Percentiles rank a stretch among this genome's conserved stretches.
These are phyloP conservation scores for Zoysia japonica DNA, from an alignment of 176 grass and related monocot species.

Conservation along the genomic window DNA sequence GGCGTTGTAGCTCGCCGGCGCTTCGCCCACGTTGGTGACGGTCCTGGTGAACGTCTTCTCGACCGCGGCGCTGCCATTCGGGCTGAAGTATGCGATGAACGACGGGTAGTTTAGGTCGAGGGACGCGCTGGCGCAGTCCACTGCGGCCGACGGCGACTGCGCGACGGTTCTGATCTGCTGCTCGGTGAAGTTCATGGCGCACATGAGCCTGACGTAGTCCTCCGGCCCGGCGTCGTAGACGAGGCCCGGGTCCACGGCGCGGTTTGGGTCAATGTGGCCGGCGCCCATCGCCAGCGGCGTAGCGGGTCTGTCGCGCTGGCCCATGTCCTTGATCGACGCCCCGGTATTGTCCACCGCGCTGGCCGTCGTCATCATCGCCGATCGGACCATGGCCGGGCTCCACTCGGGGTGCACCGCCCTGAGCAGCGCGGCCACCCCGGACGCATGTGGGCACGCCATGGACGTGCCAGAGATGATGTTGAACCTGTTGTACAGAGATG, in stretches of 20 bases:
- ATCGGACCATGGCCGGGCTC: constrained; percentile 70
- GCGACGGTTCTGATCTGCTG: constrained; percentile 66
- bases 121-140: constrained; percentile 53
- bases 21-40: constrained; percentile 63
- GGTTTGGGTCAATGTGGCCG: constrained; percentile 64
- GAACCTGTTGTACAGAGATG: constrained; percentile 47
- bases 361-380: constrained; percentile 84
- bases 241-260: constrained; percentile 65
- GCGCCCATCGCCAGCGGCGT: constrained; percentile 70
- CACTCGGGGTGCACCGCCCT: constrained; percentile 53
- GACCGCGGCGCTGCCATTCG: background rate
- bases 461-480: constrained; percentile 81
- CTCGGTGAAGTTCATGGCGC: constrained; percentile 81
- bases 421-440: constrained; percentile 64
- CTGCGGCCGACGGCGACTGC: constrained; percentile 18
- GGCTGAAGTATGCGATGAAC: constrained; percentile 63
- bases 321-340: constrained; percentile 61
- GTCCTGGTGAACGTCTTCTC: constrained; percentile 52
- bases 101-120: constrained; percentile 89
- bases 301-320: constrained; percentile 12
- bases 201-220: constrained; percentile 70
- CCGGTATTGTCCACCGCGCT: constrained; percentile 57
- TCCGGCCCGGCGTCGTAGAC: constrained; percentile 63
- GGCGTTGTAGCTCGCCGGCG: constrained; percentile 53
- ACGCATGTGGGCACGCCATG: constrained; percentile 77